Percentiles rank a stretch among this genome's conserved stretches.
Conservation (phyloP, 2,329 filamentous ascomycete genomes). For the Phaeosphaeriaceae sp. region DNA sequence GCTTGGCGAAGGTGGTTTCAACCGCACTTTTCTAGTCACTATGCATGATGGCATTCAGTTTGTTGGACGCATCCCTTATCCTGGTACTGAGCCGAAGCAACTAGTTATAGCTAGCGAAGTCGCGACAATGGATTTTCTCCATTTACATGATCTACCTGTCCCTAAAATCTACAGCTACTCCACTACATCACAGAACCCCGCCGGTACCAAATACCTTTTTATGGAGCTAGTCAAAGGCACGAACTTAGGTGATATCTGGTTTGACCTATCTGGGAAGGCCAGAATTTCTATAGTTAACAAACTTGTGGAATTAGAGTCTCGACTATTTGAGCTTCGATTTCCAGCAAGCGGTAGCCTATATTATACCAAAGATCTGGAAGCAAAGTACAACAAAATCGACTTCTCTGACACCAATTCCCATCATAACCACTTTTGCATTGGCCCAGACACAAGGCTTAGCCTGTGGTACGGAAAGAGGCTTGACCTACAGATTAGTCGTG, state of each 20-base stretch:
- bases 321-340: conserved; percentile 32
- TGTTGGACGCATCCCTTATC: conserved; percentile 35
- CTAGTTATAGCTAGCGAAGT: conserved; percentile 47
- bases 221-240: conserved; percentile 46
- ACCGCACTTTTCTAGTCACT: conserved; percentile 30
- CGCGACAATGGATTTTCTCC: conserved; percentile 47
- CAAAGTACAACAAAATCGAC: conserved; percentile 16
- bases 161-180: conserved; percentile 47
- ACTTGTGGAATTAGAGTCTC: conserved; percentile 38
- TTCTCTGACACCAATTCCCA: conserved; percentile 12
- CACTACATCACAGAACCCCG: conserved; percentile 42
- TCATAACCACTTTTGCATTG: conserved; percentile 33
- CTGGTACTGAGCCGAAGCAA: conserved; percentile 25
- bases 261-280: conserved; percentile 27
- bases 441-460: conserved; percentile 33
- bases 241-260: conserved; percentile 44
- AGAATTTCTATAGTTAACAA: conserved; percentile 28
- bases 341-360: conserved; percentile 46
- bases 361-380: conserved; percentile 21
- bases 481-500: conserved; percentile 32
- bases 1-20: conserved; percentile 33
- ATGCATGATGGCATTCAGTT: conserved; percentile 35
- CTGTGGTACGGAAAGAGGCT: conserved; percentile 41
- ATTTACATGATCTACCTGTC: conserved; percentile 42
- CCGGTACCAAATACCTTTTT: conserved; percentile 50